Conservation (phyloP, 441 rosid genomes). For the Viola pubescens region DNA sequence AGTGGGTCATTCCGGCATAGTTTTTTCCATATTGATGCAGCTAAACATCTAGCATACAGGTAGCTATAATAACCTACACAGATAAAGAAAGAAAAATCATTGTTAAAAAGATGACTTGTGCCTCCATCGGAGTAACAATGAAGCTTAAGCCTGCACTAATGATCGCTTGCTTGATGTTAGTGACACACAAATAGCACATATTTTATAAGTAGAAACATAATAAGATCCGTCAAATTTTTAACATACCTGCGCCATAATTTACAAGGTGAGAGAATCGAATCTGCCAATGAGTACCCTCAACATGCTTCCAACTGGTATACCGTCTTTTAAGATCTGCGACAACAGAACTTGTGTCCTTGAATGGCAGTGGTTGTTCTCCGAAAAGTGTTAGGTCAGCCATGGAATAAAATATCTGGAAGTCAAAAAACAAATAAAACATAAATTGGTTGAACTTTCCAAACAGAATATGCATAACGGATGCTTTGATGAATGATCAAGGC, state of each 20-base stretch:
- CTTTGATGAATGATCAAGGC: conserved; percentile 9
- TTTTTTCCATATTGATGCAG: conserved; percentile 85
- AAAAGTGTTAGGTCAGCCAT: conserved; percentile 81
- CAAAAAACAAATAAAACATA: conserved; percentile 14
- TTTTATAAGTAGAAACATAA: not conserved
- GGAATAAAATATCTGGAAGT: conserved; percentile 59
- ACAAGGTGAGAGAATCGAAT: conserved; percentile 75
- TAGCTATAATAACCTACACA: conserved; percentile 80
- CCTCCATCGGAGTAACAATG: no score
- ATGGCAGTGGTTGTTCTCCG: conserved; percentile 51
- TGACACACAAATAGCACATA: no score
- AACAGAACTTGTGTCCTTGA: conserved; percentile 43
- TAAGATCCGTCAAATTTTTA: not conserved
- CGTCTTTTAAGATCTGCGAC: conserved; percentile 64
- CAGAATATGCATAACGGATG: not conserved
- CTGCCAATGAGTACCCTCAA: conserved; percentile 86
- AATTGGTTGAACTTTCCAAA: conserved; percentile 7
- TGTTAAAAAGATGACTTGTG: no score
- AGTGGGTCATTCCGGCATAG: conserved; percentile 82
- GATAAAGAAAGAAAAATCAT: not conserved
- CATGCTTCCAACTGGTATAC: conserved; percentile 81
- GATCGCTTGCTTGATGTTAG: no score
- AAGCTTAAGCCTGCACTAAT: no score
- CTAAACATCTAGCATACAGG: conserved; percentile 84
- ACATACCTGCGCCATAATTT: conserved; percentile 84